Base-by-base conservation (phyloP, 441 rosid genomes). In the Erysimum cheiri region DNA sequence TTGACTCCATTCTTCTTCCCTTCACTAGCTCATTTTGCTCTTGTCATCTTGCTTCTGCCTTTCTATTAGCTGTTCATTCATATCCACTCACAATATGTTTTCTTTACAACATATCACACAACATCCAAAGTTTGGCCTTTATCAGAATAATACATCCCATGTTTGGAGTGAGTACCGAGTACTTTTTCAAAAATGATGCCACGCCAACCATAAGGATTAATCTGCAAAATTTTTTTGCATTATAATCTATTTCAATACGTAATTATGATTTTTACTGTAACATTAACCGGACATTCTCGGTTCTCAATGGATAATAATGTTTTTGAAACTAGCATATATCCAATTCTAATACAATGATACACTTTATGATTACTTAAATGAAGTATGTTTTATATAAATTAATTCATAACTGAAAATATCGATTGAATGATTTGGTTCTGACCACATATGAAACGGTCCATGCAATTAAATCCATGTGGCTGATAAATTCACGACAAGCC, bases 401-500 rank as follows among this genome's bases (percentile, higher is more conserved):
- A n/a, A n/a, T n/a, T n/a, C n/a, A n/a, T n/a, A n/a, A n/a, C n/a
- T n/a, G n/a, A n/a, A 22, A 1, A 22, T 1, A 35, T 48, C 14
- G 43, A 60, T 39, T 60, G 43, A 39, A 35, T 35, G 75, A 13
- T 33, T 33, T 64, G 35, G 28, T 46, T 46, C 46, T 47, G 58
- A 64, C 62, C 75, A 62, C 69, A 44, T 24, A 71, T 53, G 32
- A 4, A 71, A 48, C 22, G 60, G 53, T 60, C 67, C 68, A 60
- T n/a, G 22, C 37, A 41, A 43, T n/a, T n/a, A n/a, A n/a, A 43
- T 62, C 43, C 56, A 71, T 62, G 64, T 71, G 75, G 69, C 47
- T 62, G 56, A 54, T 60, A 41, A 53, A 62, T 62, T 37, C 26
- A 43, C 29, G 63, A 54, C 61, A 60, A 75, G 24, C 29, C 54